Evolutionary conservation across 352 stramenopile species (phyloP).

Genomic region (Sclerospora graminicola): DNA sequence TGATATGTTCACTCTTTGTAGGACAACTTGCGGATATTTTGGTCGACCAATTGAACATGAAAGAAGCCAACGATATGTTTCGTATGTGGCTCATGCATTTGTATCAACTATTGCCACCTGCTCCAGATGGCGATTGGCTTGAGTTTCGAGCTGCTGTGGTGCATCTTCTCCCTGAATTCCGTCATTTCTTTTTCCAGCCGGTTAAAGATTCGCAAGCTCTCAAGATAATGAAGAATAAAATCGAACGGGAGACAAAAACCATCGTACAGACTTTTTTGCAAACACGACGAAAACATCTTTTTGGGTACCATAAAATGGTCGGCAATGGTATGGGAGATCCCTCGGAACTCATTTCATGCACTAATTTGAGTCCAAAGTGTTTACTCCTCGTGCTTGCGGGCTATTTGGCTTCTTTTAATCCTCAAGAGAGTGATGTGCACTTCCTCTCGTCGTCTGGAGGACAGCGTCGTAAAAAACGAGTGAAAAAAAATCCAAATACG

Average conservation of each 20-base stretch:
- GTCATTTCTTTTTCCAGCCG: slow-evolving; percentile 7
- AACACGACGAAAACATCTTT: slow-evolving; percentile 43
- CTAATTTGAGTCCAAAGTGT: slow-evolving; percentile 52
- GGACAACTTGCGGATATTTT: slow-evolving; percentile 54
- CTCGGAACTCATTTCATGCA: slow-evolving; percentile 43
- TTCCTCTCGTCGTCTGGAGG: slow-evolving; percentile 60
- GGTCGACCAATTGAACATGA: slow-evolving; percentile 37
- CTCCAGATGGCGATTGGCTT: slow-evolving; percentile 51
- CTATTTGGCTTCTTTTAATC: slow-evolving; percentile 74
- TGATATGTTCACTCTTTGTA: slow-evolving; percentile 4
- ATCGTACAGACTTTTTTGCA: slow-evolving; percentile 33
- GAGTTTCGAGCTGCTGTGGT: slow-evolving; percentile 47
- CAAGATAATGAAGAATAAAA: slow-evolving; percentile 21
- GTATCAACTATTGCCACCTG: slow-evolving; percentile 27
- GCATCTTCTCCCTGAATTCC: slow-evolving; percentile 45
- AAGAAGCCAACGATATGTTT: slow-evolving; percentile 28
- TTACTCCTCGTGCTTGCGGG: slow-evolving; percentile 61
- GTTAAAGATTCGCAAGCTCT: slow-evolving; percentile 6
- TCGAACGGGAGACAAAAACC: slow-evolving; percentile 26
- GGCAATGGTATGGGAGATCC: slow-evolving; percentile 8
- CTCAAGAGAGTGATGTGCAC: slow-evolving; percentile 55
- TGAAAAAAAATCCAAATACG: slow-evolving; percentile 15
- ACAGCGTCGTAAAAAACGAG: slow-evolving; percentile 39
- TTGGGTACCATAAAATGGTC: slow-evolving; percentile 46
- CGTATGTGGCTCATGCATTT: slow-evolving; percentile 47